Evolutionary conservation across 1,284 basidiomycete species (phyloP), one percentile per base, ranked within the genome.

Genomic region (Moesziomyces sp.): DNA sequence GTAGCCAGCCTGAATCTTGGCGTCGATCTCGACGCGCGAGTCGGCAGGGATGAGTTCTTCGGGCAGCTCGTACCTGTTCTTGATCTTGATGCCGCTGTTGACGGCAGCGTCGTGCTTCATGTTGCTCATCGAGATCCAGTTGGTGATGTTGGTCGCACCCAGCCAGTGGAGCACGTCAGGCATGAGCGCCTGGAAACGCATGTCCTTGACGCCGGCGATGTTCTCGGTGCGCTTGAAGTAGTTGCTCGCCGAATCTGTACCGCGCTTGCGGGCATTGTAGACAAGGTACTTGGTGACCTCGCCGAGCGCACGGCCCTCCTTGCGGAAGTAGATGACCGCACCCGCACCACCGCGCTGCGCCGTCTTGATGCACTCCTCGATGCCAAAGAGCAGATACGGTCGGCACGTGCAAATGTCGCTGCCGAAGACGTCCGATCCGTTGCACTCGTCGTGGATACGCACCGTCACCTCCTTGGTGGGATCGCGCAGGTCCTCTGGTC

Each of bases 231-330:
- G 90, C 84, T 93, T 91, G 87, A 98, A 97, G 87, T 98, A 98
- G 82, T 91, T 90, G 83, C 93, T 90, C 0, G 96, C 95, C 1
- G 89, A 90, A 86, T 98, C 95, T 6, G 93, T 93, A 2, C 92
- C 93, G 43, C 95, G 90, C 86, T 98, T 98, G 68, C 96, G 91
- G 13, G 94, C 89, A 86, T 97, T 97, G 86, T 97, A 97, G 93
- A 93, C 82, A 13, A 76, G 62, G 47, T 80, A 80, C 58, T 76
- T 81, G 49, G 62, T 76, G n/a, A 79, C 93, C 85, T 97, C 94
- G 9, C 94, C 94, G 1, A 97, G 87, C 0, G 94, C 94, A 54
- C 94, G 88, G 8, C 93, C 93, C 84, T 95, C 94, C 84, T 97
- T 96, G 70, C 93, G 89, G 89, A 97, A 96, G 85, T 98, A 98